Evolutionary conservation across 2,329 filamentous ascomycete genomes (phyloP), one percentile per base, ranked within the genome.

Genomic region (Grosmannia serpens): DNA sequence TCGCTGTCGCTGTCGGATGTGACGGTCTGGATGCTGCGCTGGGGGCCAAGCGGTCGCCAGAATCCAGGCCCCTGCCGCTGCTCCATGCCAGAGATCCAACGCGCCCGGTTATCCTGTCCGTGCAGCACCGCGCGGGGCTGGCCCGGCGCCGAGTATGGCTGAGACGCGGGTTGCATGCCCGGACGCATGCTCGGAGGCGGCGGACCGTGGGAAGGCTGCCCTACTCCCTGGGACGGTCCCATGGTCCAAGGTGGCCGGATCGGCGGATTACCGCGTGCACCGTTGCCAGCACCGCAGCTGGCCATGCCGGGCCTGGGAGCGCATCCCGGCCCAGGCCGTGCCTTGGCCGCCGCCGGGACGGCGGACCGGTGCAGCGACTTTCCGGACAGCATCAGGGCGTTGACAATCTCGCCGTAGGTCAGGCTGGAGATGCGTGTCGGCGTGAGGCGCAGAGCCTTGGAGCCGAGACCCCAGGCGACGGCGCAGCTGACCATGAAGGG

Each of bases 391-490:
- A 58, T 31, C 6, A 63, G 52, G 56, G 60, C 26, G 50, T n/a
- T 55, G 33, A 58, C 5, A 22, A 63, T 24, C 56, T 60, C 41
- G 26, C 9, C 3, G 38, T 62, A 62, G 33, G 58, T 56, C 22
- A 63, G 49, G 4, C 3, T 20, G 9, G 17, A 29, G 11, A 57
- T 26, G 8, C 59, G 56, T 20, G 4, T 11, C 1, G 54, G n/a
- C 20, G 59, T 13, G 44, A 62, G 1, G 11, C 20, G 31, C 31
- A 57, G 8, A 5, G 31, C 60, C 10, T 44, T 56, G 56, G 47
- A n/a, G 35, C 59, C 62, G 31, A 63, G 56, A 4, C 54, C 62
- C 62, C 62, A 63, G 55, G 53, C 62, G 27, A 47, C 46, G n/a
- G 47, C 52, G 13, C 22, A 31, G 47, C 59, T 59, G 52, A 63